Conservation (phyloP, 352 stramenopile genomes). For the Globisporangium mamillatum region DNA sequence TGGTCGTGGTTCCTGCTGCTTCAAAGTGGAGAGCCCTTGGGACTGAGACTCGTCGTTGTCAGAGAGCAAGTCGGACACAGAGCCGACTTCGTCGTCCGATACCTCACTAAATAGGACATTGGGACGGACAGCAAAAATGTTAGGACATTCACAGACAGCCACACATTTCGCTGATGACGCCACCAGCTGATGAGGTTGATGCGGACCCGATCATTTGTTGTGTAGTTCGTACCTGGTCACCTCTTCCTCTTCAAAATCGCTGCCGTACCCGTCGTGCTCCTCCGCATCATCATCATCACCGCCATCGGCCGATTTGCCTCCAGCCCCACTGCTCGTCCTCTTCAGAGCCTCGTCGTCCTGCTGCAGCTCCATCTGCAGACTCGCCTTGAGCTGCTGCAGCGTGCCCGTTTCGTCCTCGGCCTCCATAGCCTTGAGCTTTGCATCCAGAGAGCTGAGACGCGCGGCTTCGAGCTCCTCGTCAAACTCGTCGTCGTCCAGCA, state of each 20-base stretch:
- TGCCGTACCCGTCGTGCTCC: constrained; percentile 66
- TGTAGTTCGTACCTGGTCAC: constrained; percentile 49
- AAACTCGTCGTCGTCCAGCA: constrained; percentile 48
- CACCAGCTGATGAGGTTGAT: no score
- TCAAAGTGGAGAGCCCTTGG: constrained; percentile 12
- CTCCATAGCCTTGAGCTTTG: constrained; percentile 82
- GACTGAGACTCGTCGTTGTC: constrained; percentile 38
- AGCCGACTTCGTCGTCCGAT: constrained; percentile 25
- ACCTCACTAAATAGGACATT: constrained; percentile 5
- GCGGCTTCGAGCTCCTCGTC: constrained; percentile 60
- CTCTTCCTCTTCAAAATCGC: constrained; percentile 84
- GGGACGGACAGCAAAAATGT: background rate
- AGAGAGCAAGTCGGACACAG: constrained; percentile 44
- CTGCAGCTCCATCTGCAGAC: constrained; percentile 57
- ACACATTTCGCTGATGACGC: background rate
- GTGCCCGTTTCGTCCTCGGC: constrained; percentile 76
- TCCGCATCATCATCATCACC: constrained; percentile 25
- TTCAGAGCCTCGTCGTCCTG: constrained; percentile 37
- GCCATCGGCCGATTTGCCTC: background rate
- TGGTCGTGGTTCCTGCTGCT: background rate
- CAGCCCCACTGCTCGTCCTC: constrained; percentile 12
- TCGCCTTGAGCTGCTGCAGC: constrained; percentile 74
- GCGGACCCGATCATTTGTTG: no score
- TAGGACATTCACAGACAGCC: background rate
- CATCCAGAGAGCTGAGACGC: constrained; percentile 62